These are phyloP conservation scores for Leptographium procerum DNA, from an alignment of 2,329 filamentous ascomycete species.

Conservation along the genomic window DNA sequence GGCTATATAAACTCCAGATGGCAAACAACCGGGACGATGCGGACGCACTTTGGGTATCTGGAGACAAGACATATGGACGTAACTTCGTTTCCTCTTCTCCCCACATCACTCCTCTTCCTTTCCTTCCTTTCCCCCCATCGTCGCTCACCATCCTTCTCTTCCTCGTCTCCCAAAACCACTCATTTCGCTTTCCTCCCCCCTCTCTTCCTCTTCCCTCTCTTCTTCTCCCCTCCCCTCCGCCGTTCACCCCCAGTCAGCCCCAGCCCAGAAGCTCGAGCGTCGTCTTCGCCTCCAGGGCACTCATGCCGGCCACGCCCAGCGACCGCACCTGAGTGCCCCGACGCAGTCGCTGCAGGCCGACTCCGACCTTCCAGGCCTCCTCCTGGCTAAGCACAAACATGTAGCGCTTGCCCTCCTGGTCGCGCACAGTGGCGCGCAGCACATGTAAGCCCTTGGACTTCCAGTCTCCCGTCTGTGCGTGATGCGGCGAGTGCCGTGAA, in stretches of 20 bases:
- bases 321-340: constrained; percentile 49
- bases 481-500: constrained; percentile 19
- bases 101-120: neutral
- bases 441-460: constrained; percentile 47
- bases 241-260: constrained; percentile 15
- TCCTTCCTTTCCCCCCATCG: neutral
- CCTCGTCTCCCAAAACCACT: neutral
- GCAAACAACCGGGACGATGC: neutral
- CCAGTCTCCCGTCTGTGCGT: constrained; percentile 35
- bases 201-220: neutral
- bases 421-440: constrained; percentile 50
- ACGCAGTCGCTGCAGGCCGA: constrained; percentile 48
- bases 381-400: constrained; percentile 53
- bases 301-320: constrained; percentile 47
- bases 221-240: neutral
- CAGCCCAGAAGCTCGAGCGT: constrained; percentile 50
- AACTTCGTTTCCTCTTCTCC: neutral
- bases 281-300: constrained; percentile 38
- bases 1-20: constrained; percentile 4
- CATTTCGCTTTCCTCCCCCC: neutral
- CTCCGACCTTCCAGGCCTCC: constrained; percentile 57
- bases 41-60: constrained; percentile 7
- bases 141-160: no score
- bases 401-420: constrained; percentile 56
- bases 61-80: constrained; percentile 1